Evolutionary conservation across 805 yeast genomes (phyloP), one percentile per base, ranked within the genome.

Genomic region (Candida cerambycidarum): DNA sequence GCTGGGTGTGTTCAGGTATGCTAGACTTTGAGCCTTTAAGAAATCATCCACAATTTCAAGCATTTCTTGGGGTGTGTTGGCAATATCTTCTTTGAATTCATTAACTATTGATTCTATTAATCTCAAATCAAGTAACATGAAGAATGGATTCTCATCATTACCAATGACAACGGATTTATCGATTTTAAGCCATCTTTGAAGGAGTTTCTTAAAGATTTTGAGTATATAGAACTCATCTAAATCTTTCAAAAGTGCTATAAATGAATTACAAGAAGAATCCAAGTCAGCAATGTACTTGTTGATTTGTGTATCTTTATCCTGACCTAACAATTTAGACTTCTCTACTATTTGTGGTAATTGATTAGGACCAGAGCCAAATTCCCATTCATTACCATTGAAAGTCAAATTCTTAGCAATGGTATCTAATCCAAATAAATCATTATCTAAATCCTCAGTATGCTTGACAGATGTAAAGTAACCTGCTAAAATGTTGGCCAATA

Each of bases 21-120:
- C 41, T 4, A 34, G 11, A 28, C 14, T 13, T 10, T 41, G 34
- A 9, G 37, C 21, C 17, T 11, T 32, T 25, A 45, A 60, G 38
- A 56, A 57, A n/a, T 59, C 58, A 9, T 53, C 53, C 4, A 65
- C 66, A 24, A 68, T 54, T 5, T 63, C 70, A 13, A 88, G 61
- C 34, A 85, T 69, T 36, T 82, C 85, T 2, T 62, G 61, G 0
- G 89, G 82, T 2, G 82, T 73, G 29, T 69, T 68, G 6, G 82
- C 72, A 19, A 84, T 56, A 34, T 70, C 71, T 7, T 80, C 78
- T 46, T 78, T 83, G 54, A 83, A 81, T 12, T 70, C 67, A 4
- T 74, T 73, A 17, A 82, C 78, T 25, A 87, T 62, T 24, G 65
- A 61, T 55, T 89, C 93, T 39, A 90, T 60, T 9, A 88, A 55